Percentiles rank a stretch among this genome's conserved stretches.
These are phyloP conservation scores for Neoascochyta sp. DNA, from an alignment of 2,329 filamentous ascomycete species.

Conservation along the genomic window DNA sequence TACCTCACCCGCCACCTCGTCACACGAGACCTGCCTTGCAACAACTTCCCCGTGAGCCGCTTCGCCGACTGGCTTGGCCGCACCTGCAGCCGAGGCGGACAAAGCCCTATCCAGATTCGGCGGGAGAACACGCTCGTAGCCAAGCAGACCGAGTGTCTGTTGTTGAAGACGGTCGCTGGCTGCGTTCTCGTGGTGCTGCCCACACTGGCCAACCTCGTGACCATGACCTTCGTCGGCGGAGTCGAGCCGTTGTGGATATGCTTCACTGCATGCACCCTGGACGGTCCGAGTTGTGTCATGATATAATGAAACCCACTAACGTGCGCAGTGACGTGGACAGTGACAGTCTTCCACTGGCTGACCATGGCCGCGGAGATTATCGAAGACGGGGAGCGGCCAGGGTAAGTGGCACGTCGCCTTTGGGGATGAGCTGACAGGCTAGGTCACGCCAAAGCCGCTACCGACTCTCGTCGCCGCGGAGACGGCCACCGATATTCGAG, in stretches of 20 bases:
- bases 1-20: too few relatives aligned
- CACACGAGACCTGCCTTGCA: too few relatives aligned
- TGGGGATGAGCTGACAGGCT: too few relatives aligned
- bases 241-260: slow-evolving; percentile 43
- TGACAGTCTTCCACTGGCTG: slow-evolving; percentile 36
- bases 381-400: too few relatives aligned
- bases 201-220: slow-evolving; percentile 37
- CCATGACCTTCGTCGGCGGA: slow-evolving; percentile 30
- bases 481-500: too few relatives aligned
- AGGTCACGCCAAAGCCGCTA: too few relatives aligned
- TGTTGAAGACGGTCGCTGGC: slow-evolving; percentile 32
- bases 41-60: slow-evolving; percentile 11
- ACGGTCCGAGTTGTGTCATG: slow-evolving; percentile 28
- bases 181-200: slow-evolving; percentile 39
- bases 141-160: slow-evolving; percentile 22
- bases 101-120: slow-evolving; percentile 4
- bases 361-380: too few relatives aligned
- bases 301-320: slow-evolving; percentile 1
- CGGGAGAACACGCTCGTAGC: slow-evolving; percentile 15
- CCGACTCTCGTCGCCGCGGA: too few relatives aligned
- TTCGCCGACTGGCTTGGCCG: slow-evolving; percentile 14
- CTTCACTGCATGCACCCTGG: slow-evolving; percentile 39
- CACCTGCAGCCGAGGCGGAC: slow-evolving; percentile 4
- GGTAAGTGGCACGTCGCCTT: too few relatives aligned
- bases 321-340: slow-evolving; percentile 35